Base-by-base conservation (phyloP, 139 green algal genomes). In the Chlamydomonas applanata region DNA sequence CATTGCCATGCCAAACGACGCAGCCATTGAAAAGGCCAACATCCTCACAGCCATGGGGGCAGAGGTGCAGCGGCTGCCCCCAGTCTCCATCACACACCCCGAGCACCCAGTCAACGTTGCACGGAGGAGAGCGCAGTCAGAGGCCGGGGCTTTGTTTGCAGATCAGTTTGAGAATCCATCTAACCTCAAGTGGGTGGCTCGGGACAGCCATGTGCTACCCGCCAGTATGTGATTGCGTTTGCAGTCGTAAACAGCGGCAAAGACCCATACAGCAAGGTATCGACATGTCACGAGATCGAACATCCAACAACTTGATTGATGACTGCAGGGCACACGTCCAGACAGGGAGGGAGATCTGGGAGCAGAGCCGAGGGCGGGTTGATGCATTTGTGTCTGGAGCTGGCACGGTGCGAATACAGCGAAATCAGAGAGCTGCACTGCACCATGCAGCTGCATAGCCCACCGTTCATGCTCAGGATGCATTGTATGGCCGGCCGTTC, bases 141-240 rank as follows among this genome's bases (percentile, higher is more conserved):
- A 86, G 44, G 27, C 59, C 1, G 72, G 75, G 33, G 89, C 88
- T 0, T 57, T 98, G 20, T 99, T 98, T 84, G 89, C 91, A 0
- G 87, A 98, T 77, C 95, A 99, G 81, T 99, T 98, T 85, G 94
- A 99, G 63, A 99, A 96, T 29, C 82, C 45, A 7, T 90, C 93
- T 11, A 95, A 98, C 82, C 69, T 93, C 89, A 32, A 88, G 79
- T 71, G 45, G 25, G 45, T 19, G 52, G 49, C 49, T 73, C 60
- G 4, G 29, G 65, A 53, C 14, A 9, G 5, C 4, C 35, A 22
- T 53, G 69, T 13, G n/a, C n/a, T n/a, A n/a, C n/a, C n/a, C n/a
- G n/a, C n/a, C n/a, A n/a, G n/a, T n/a, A n/a, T n/a, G n/a, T n/a
- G n/a, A n/a, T n/a, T n/a, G n/a, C n/a, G n/a, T n/a, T n/a, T n/a